These are phyloP conservation scores for Taphrina flavorubra DNA, from an alignment of 1,139 yeast genomes.

Conservation along the genomic window DNA sequence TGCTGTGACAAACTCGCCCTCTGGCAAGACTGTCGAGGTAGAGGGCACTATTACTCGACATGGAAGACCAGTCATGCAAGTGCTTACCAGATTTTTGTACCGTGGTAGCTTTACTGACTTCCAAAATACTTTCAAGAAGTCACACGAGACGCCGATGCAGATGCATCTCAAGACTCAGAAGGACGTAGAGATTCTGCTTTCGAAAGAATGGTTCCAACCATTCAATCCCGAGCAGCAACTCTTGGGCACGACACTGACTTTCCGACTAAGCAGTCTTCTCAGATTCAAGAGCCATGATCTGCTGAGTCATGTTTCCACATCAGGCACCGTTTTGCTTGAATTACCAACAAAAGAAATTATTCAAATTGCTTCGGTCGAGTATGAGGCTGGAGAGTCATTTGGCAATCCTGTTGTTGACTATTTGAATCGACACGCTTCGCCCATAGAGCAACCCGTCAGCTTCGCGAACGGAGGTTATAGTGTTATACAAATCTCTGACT, in stretches of 20 bases:
- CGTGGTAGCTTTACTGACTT: constrained; percentile 88
- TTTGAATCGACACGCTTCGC: constrained; percentile 85
- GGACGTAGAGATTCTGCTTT: constrained; percentile 89
- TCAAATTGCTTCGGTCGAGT: constrained; percentile 84
- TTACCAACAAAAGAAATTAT: constrained; percentile 90
- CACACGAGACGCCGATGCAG: constrained; percentile 85
- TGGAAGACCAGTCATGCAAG: constrained; percentile 85
- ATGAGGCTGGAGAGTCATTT: constrained; percentile 88
- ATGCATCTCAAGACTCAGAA: constrained; percentile 72
- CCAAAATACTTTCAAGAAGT: constrained; percentile 89
- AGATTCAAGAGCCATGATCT: constrained; percentile 77
- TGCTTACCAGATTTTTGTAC: constrained; percentile 92
- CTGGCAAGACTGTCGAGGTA: constrained; percentile 96
- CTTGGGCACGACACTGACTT: constrained; percentile 78
- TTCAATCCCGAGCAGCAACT: constrained; percentile 71
- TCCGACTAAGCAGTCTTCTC: constrained; percentile 86
- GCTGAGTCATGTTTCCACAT: constrained; percentile 78
- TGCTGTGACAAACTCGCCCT: constrained; percentile 86
- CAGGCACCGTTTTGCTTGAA: constrained; percentile 85
- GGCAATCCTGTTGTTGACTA: constrained; percentile 98
- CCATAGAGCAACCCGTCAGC: constrained; percentile 90
- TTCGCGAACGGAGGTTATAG: constrained; percentile 70
- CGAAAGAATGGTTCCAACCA: constrained; percentile 97
- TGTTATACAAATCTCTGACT: constrained; percentile 64
- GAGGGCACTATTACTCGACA: constrained; percentile 85